A percentile compares a stretch with the other conserved stretches of the same genome.
phyloP scores from a whole-genome alignment of 1,284 basidiomycete genomes.

The Leccinum griseonigrum region DNA sequence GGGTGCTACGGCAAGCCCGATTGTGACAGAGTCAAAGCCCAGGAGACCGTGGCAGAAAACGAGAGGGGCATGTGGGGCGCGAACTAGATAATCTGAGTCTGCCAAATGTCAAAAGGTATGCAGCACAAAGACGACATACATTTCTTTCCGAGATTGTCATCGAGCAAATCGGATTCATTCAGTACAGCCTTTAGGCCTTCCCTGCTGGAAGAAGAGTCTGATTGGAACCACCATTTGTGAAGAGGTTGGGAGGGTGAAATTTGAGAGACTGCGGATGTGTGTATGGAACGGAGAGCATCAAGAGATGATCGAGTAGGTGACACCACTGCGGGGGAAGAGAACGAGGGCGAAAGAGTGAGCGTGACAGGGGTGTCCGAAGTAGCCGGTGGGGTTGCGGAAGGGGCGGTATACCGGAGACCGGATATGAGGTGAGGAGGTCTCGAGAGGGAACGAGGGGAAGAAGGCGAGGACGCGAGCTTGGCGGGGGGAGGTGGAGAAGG shows the following conservation, averaged over 20 bases:
- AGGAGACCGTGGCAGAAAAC: conserved; percentile 94
- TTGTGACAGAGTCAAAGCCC: conserved; percentile 79
- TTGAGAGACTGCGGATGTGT: conserved; percentile 29
- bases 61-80: conserved; percentile 76
- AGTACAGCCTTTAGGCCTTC: conserved; percentile 48
- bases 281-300: conserved; percentile 61
- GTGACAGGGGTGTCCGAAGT: conserved; percentile 23
- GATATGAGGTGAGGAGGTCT: conserved; percentile 60
- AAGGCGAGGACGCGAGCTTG: conserved; percentile 42
- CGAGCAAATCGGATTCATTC: conserved; percentile 55
- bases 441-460: conserved; percentile 32
- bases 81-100: conserved; percentile 43
- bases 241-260: conserved; percentile 19
- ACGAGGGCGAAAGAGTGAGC: conserved; percentile 35
- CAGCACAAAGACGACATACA: conserved; percentile 47
- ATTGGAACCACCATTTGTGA: conserved; percentile 54
- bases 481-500: conserved; percentile 45
- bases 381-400: conserved; percentile 55
- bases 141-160: conserved; percentile 58
- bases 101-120: conserved; percentile 3
- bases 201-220: conserved; percentile 40
- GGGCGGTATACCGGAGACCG: conserved; percentile 58
- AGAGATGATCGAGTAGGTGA: conserved; percentile 47
- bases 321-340: conserved; percentile 35
- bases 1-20: conserved; percentile 71